These are phyloP conservation scores for Tolypocladium sp. DNA, from an alignment of 2,329 filamentous ascomycete species.

Conservation along the genomic window DNA sequence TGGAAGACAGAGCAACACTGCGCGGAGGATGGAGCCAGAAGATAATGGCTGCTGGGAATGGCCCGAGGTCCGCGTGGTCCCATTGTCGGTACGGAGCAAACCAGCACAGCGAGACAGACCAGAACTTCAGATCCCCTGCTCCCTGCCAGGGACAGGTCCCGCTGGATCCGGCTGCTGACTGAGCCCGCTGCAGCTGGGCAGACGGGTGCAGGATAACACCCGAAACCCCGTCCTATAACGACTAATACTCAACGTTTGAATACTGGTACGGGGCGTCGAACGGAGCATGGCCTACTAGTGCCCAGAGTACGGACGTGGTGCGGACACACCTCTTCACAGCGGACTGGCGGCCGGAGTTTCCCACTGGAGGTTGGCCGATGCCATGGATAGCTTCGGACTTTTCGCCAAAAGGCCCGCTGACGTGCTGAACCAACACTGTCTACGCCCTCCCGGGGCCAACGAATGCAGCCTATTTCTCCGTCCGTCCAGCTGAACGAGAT, in stretches of 20 bases:
- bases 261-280: not conserved
- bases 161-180: not conserved
- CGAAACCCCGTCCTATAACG: not conserved
- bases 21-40: not conserved
- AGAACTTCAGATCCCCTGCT: not conserved
- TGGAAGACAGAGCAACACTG: not conserved
- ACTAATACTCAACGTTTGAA: not conserved
- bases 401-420: not conserved
- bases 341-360: not conserved
- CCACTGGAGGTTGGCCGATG: not conserved
- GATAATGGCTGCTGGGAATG: not conserved
- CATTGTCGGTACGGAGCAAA: not conserved
- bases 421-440: not conserved
- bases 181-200: not conserved
- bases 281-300: not conserved
- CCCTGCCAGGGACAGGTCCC: not conserved
- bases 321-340: not conserved
- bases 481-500: not conserved
- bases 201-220: not conserved
- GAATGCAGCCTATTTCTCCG: too few species aligned
- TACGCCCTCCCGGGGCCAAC: not conserved
- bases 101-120: not conserved
- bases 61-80: too few species aligned
- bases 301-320: not conserved
- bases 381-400: not conserved